Percentiles rank a stretch among this genome's conserved stretches.
phyloP scores from a whole-genome alignment of 2,329 filamentous ascomycete species.

The Cladosporium sp. region DNA sequence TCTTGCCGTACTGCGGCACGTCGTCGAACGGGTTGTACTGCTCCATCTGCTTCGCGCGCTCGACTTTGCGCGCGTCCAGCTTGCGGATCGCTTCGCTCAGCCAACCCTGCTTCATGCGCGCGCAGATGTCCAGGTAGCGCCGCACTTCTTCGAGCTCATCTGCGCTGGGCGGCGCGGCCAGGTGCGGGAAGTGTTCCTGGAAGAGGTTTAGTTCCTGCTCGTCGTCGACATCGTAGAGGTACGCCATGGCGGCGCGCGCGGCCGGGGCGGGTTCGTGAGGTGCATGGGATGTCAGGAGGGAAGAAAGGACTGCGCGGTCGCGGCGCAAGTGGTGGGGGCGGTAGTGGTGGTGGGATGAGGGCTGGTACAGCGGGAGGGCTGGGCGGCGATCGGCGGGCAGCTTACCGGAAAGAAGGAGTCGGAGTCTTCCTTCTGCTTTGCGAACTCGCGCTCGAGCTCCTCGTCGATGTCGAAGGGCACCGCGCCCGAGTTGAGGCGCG shows the following conservation, averaged over 20 bases:
- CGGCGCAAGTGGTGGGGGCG: neutral
- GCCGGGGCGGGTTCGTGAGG: neutral
- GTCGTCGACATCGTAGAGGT: constrained; percentile 6
- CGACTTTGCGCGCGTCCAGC: constrained; percentile 3
- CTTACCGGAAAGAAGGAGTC: constrained; percentile 11
- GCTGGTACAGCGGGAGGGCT: neutral
- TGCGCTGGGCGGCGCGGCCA: constrained; percentile 5
- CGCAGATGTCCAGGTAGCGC: constrained; percentile 5
- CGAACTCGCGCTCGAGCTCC: constrained; percentile 10
- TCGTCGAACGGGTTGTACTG: constrained; percentile 7
- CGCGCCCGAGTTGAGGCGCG: constrained; percentile 4
- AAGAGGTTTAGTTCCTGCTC: constrained; percentile 11
- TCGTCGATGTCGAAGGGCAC: constrained; percentile 10
- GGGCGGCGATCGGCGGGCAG: neutral
- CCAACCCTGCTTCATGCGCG: constrained; percentile 5
- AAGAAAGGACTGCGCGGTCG: neutral
- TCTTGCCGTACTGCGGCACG: constrained; percentile 9
- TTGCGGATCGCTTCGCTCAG: constrained; percentile 6
- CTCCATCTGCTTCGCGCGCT: constrained; percentile 6
- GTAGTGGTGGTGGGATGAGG: neutral
- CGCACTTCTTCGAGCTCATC: constrained; percentile 5
- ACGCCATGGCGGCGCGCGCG: constrained; percentile 7
- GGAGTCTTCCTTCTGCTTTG: constrained; percentile 7
- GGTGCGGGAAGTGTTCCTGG: constrained; percentile 11
- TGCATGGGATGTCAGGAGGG: neutral